Evolutionary conservation across 805 yeast genomes (phyloP), one percentile per base, ranked within the genome.

Genomic region (Candida nanaspora): DNA sequence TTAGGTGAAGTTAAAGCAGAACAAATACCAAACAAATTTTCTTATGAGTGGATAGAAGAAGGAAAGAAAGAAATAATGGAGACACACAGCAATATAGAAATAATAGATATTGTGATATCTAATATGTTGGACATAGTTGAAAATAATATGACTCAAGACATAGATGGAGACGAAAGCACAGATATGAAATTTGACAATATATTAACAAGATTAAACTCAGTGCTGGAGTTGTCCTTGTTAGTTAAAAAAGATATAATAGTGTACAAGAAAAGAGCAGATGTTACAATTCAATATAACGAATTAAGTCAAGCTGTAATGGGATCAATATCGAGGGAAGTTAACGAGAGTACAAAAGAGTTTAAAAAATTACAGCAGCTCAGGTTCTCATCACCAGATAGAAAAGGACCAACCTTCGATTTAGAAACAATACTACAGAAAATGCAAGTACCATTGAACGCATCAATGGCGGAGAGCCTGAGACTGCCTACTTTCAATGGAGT

Each of bases 281-380:
- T 69, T 4, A 58, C 69, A 1, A 53, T 62, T 13, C 76, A 72
- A 43, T 72, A 62, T 48, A 53, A 62, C 41, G 80, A 74, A 43
- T 62, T 74, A 19, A 61, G 58, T 29, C 49, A 52, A 21, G 53
- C 56, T 26, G 67, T 72, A 19, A 63, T 75, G 55, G 62, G 61
- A 28, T 62, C 76, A 3, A 61, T 74, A 16, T 58, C 62, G 25
- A 51, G 47, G 3, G 72, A 71, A 39, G 55, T 73, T 18, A 63
- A 58, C 25, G 51, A 52, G 18, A 65, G 68, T 45, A 52, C 61
- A 33, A 56, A 61, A 40, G 51, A 52, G 31, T 57, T 69, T 26
- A 51, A 65, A 36, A 61, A 60, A 39, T 55, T 69, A 10, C 66
- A 64, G 40, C 68, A 68, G 38, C 53, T 56, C 13, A 56, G 63